Evolutionary conservation across 495 filamentous ascomycete genomes (phyloP), one percentile per base, ranked within the genome.

Genomic region (Penicillium flavigenum): DNA sequence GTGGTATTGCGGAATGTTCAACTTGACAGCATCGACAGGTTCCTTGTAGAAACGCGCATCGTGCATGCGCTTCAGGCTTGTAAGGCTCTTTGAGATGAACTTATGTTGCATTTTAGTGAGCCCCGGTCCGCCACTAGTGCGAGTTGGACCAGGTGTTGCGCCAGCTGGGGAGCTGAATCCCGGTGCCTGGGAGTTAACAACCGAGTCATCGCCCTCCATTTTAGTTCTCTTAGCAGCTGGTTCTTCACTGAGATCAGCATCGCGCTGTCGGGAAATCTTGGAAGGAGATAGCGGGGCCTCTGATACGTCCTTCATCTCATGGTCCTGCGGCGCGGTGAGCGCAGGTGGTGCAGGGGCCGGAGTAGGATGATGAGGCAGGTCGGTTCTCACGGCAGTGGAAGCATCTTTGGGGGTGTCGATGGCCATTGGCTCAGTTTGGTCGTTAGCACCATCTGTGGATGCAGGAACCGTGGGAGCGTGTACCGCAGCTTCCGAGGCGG

Each of bases 31-130:
- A 60, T 92, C 85, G 5, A 98, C 94, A 1, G 95, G 87, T 41
- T 84, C 81, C 45, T 78, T 75, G 70, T 96, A 98, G 34, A 83
- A 79, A 5, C 72, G 71, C 12, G 92, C 86, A 56, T 86, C 84
- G 64, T 91, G 87, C 39, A 89, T 88, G 67, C 92, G 89, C 73
- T 93, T 94, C 45, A 91, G 73, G 58, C 86, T 89, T 26, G 84
- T 83, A 11, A 96, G 69, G 16, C 59, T 57, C 58, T 78, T 79
- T 6, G 76, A 51, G 17, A 87, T 62, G 47, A 76, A 80, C 55
- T 81, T 83, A 53, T 84, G 80, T 64, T 87, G 85, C 44, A 79
- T 46, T 47, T 75, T 77, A 2, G 81, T 87, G 51, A 87, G 76
- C 4, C 74, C 69, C 2, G 56, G 51, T 44, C 66, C 47, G 16